Percentiles rank a stretch among this genome's conserved stretches.
Evolutionary conservation across 148 eudicot species (phyloP).

Genomic region (Cornus kousa): DNA sequence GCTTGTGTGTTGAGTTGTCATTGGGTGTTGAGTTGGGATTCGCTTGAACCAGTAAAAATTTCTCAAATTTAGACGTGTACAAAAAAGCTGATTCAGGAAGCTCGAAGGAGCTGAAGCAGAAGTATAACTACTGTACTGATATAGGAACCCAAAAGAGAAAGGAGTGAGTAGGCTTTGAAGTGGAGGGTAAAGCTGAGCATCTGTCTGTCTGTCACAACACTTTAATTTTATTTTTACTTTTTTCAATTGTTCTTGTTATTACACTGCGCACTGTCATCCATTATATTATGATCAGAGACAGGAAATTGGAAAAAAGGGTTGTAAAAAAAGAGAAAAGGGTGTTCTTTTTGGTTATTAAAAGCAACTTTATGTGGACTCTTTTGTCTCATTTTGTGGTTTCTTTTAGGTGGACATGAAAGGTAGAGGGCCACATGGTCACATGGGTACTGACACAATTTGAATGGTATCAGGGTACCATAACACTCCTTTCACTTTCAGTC

Average conservation of each 20-base stretch:
- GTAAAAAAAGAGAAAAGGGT: constrained; percentile 33
- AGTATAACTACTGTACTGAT: constrained; percentile 22
- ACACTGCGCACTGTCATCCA: neutral
- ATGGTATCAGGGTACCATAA: constrained; percentile 31
- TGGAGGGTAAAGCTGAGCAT: constrained; percentile 25
- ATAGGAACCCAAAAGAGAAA: constrained; percentile 29
- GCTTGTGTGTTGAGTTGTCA: no score
- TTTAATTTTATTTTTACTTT: neutral
- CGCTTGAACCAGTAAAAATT: no score
- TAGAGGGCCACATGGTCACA: constrained; percentile 65
- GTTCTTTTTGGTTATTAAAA: constrained; percentile 35
- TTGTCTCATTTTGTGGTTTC: constrained; percentile 73
- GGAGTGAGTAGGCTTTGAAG: constrained; percentile 19
- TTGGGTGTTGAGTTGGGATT: no score
- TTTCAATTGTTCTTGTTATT: constrained; percentile 1
- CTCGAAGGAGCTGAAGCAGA: constrained; percentile 9
- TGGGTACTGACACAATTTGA: constrained; percentile 74
- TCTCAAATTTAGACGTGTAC: no score
- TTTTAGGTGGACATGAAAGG: constrained; percentile 61
- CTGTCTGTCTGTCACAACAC: neutral
- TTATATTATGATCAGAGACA: constrained; percentile 8
- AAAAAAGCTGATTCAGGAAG: constrained; percentile 3
- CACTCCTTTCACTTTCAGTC: constrained; percentile 61
- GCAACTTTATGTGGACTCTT: constrained; percentile 38
- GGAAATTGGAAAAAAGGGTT: neutral